Conservation (phyloP, 2,329 filamentous ascomycete species). For the Niveomyces coronatus region DNA sequence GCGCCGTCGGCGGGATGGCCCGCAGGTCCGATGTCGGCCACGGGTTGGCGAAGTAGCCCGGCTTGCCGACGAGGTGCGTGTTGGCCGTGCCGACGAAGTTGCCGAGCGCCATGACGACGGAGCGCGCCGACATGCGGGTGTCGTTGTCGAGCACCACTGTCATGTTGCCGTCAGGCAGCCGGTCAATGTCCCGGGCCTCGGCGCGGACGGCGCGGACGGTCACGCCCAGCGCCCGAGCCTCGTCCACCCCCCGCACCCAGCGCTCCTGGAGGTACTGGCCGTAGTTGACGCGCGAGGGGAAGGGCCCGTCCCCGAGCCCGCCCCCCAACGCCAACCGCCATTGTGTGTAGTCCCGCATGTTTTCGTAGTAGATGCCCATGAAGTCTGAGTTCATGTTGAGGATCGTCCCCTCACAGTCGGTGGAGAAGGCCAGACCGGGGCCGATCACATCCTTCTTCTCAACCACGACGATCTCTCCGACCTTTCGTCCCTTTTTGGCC, state of each 20-base stretch:
- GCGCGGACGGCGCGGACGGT: background rate
- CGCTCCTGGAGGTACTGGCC: conserved; percentile 4
- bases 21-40: conserved; percentile 7
- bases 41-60: conserved; percentile 7
- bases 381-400: conserved; percentile 10
- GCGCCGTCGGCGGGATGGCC: conserved; percentile 1
- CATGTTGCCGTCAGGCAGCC: background rate
- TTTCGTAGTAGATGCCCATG: conserved; percentile 8
- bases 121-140: background rate
- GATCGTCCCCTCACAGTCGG: conserved; percentile 7
- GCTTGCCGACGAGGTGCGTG: conserved; percentile 1
- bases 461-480: conserved; percentile 1
- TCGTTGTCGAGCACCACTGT: background rate
- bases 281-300: conserved; percentile 7
- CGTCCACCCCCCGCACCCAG: background rate
- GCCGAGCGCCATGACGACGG: conserved; percentile 5
- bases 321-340: conserved; percentile 4
- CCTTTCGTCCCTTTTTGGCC: conserved; percentile 1
- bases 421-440: conserved; percentile 7
- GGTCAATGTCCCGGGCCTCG: background rate
- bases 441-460: conserved; percentile 1
- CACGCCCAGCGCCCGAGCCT: background rate
- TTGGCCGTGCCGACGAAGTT: conserved; percentile 7
- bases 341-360: conserved; percentile 8
- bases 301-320: conserved; percentile 6